Evolutionary conservation across 1,284 basidiomycete genomes (phyloP).

Genomic region (Rhodofomes roseus): DNA sequence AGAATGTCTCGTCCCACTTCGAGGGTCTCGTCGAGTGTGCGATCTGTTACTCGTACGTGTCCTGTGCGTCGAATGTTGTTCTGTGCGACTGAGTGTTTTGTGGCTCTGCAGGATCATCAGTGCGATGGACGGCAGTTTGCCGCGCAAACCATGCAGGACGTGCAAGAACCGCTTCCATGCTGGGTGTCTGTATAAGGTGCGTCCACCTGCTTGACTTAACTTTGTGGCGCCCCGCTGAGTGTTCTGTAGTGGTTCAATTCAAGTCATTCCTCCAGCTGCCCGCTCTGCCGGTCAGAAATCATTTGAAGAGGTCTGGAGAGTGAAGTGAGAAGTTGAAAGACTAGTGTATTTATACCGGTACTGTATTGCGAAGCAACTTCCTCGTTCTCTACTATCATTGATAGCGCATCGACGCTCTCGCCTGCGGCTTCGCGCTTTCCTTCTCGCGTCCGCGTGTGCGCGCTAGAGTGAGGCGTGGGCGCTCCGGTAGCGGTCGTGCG

Average conservation of each 20-base stretch:
- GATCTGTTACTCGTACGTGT: constrained; percentile 85
- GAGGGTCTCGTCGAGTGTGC: constrained; percentile 93
- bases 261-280: constrained; percentile 88
- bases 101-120: constrained; percentile 75
- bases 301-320: constrained; percentile 25
- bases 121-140: constrained; percentile 85
- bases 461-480: not conserved
- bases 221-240: constrained; percentile 9
- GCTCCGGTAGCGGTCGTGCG: not conserved
- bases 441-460: not conserved
- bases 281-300: constrained; percentile 83
- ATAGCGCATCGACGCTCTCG: not conserved
- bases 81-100: not conserved
- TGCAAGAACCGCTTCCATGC: constrained; percentile 97
- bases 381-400: not conserved
- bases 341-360: not conserved
- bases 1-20: constrained; percentile 89
- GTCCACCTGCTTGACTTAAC: constrained; percentile 14
- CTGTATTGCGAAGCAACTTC: not conserved
- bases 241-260: constrained; percentile 81
- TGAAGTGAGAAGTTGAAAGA: not conserved
- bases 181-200: constrained; percentile 84
- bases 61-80: not conserved
- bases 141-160: constrained; percentile 90
- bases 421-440: not conserved